Evolutionary conservation across 2,329 filamentous ascomycete genomes (phyloP).

Genomic region (Fusarium lateritium): DNA sequence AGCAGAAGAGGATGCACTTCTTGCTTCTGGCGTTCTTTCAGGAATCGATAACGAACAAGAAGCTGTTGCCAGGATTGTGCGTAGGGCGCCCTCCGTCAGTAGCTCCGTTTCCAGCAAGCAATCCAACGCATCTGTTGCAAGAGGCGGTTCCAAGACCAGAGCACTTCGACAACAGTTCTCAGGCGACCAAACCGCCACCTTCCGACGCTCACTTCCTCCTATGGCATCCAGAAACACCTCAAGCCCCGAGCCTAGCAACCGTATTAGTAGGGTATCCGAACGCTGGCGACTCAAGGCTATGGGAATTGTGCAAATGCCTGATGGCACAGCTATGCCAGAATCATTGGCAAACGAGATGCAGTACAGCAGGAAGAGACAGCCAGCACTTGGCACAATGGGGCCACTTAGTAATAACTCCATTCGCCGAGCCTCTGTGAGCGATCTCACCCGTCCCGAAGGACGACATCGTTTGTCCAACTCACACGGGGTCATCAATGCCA

Average conservation of each 20-base stretch:
- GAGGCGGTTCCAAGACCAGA: conserved; percentile 55
- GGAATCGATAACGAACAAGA: conserved; percentile 58
- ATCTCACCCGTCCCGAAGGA: conserved; percentile 36
- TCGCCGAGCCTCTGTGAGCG: conserved; percentile 48
- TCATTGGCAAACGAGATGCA: conserved; percentile 63
- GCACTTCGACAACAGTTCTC: conserved; percentile 55
- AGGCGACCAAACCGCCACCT: conserved; percentile 50
- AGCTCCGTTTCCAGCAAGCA: conserved; percentile 41
- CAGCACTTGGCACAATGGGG: conserved; percentile 53
- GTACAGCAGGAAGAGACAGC: conserved; percentile 58
- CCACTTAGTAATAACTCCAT: conserved; percentile 31
- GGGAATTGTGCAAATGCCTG: conserved; percentile 67
- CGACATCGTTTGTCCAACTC: conserved; percentile 42
- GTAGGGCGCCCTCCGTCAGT: conserved; percentile 45
- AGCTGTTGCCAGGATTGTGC: conserved; percentile 55
- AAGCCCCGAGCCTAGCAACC: conserved; percentile 46
- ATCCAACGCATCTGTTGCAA: conserved; percentile 41
- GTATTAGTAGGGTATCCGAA: conserved; percentile 58
- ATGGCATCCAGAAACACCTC: conserved; percentile 49
- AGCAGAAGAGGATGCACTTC: conserved; percentile 57
- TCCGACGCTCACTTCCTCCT: conserved; percentile 59
- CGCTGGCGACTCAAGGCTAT: conserved; percentile 65
- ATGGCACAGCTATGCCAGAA: conserved; percentile 69
- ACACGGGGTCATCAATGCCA: conserved; percentile 33
- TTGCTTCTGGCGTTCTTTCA: conserved; percentile 60